These are phyloP conservation scores for Collybiopsis confluens DNA, from an alignment of 768 basidiomycete genomes.

Conservation along the genomic window DNA sequence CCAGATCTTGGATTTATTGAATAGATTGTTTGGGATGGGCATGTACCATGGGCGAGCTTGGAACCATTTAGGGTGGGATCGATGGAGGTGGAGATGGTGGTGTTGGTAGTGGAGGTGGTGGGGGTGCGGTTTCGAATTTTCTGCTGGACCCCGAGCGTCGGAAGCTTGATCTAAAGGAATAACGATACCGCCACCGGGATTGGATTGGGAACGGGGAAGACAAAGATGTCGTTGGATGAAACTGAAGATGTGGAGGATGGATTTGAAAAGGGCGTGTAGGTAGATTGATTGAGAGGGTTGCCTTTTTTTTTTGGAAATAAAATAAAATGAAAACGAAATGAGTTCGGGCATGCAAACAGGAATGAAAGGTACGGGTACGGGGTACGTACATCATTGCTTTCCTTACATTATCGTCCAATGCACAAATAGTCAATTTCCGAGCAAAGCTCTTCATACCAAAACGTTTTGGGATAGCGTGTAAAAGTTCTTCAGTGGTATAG, in stretches of 20 bases:
- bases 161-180: conserved; percentile 13
- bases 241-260: conserved; percentile 18
- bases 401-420: conserved; percentile 40
- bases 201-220: conserved; percentile 29
- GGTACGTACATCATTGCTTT: conserved; percentile 42
- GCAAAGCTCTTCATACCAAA: conserved; percentile 35
- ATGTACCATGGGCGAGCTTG: conserved; percentile 44
- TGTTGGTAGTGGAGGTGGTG: not conserved
- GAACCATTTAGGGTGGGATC: conserved; percentile 16
- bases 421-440: conserved; percentile 26
- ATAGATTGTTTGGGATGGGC: conserved; percentile 25
- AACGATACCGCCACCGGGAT: conserved; percentile 1
- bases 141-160: too few relatives aligned
- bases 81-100: not conserved
- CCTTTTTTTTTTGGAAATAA: conserved; percentile 20
- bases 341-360: too few relatives aligned
- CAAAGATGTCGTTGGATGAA: conserved; percentile 34
- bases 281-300: conserved; percentile 32
- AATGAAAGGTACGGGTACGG: not conserved
- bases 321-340: too few relatives aligned
- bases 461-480: conserved; percentile 30
- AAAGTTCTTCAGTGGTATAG: conserved; percentile 36
- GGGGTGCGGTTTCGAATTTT: too few relatives aligned
- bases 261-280: conserved; percentile 22
- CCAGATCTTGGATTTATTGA: conserved; percentile 22